Evolutionary conservation across 768 basidiomycete species (phyloP).

Genomic region (Trametes cingulata): DNA sequence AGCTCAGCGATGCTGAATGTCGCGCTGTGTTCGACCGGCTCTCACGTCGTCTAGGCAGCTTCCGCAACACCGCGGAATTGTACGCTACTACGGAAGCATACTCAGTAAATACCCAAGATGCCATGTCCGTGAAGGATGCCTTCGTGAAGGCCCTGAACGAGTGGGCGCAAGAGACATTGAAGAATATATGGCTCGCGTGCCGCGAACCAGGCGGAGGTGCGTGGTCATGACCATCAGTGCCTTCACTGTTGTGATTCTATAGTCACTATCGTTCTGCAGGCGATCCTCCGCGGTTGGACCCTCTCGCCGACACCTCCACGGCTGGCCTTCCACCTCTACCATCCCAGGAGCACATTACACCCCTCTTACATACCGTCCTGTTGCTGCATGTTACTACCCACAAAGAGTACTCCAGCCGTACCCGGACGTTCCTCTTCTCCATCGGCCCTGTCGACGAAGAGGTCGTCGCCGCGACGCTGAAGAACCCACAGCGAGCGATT

Average conservation of each 20-base stretch:
- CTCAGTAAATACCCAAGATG: slow-evolving; percentile 18
- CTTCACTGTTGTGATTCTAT: background rate
- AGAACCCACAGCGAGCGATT: slow-evolving; percentile 48
- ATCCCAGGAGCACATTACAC: slow-evolving; percentile 36
- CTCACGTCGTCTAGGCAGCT: slow-evolving; percentile 44
- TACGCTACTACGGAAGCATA: slow-evolving; percentile 41
- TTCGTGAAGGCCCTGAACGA: slow-evolving; percentile 40
- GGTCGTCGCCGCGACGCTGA: slow-evolving; percentile 46
- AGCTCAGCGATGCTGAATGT: slow-evolving; percentile 39
- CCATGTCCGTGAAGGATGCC: slow-evolving; percentile 21
- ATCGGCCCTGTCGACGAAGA: slow-evolving; percentile 46
- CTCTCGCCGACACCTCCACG: slow-evolving; percentile 48
- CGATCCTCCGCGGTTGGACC: slow-evolving; percentile 44
- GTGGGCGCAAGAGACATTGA: slow-evolving; percentile 48
- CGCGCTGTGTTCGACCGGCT: slow-evolving; percentile 44
- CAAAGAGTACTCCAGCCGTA: slow-evolving; percentile 52
- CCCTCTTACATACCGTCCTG: slow-evolving; percentile 51
- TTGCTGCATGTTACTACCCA: slow-evolving; percentile 50
- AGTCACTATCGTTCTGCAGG: slow-evolving; percentile 27
- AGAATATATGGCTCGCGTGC: slow-evolving; percentile 48
- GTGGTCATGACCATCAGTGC: background rate
- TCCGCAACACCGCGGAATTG: slow-evolving; percentile 44
- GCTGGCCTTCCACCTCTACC: slow-evolving; percentile 43
- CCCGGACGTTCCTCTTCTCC: slow-evolving; percentile 45
- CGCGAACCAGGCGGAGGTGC: slow-evolving; percentile 42